Evolutionary conservation across 2,329 filamentous ascomycete species (phyloP).

Genomic region (Cercospora berteroae): DNA sequence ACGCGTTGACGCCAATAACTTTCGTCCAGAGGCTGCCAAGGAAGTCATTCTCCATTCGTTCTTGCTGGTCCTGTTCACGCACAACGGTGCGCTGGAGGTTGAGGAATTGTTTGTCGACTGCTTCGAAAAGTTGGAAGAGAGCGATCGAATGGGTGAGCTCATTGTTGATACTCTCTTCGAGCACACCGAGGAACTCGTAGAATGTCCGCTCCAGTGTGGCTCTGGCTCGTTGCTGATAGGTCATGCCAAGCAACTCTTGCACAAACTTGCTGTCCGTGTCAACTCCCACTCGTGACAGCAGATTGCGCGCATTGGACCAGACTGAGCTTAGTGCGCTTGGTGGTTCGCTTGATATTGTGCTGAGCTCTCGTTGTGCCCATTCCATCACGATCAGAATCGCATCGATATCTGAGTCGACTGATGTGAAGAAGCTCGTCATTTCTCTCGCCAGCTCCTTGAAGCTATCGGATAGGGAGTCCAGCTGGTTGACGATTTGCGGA

Average conservation of each 20-base stretch:
- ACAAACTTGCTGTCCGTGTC: slow-evolving; percentile 26
- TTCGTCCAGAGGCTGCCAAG: slow-evolving; percentile 83
- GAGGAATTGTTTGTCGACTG: slow-evolving; percentile 84
- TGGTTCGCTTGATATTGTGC: slow-evolving; percentile 62
- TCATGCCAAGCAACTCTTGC: slow-evolving; percentile 68
- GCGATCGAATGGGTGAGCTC: slow-evolving; percentile 78
- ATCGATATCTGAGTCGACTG: slow-evolving; percentile 90
- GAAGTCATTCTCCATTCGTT: slow-evolving; percentile 75
- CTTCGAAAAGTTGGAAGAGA: slow-evolving; percentile 86
- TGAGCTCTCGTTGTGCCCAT: slow-evolving; percentile 84
- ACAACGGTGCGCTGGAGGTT: slow-evolving; percentile 83
- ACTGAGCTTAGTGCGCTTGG: slow-evolving; percentile 66
- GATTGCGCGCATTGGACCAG: slow-evolving; percentile 78
- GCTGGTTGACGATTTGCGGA: slow-evolving; percentile 76
- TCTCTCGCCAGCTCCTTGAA: slow-evolving; percentile 81
- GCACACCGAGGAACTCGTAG: slow-evolving; percentile 77
- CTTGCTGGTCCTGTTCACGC: slow-evolving; percentile 77
- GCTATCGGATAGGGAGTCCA: slow-evolving; percentile 82
- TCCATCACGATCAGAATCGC: slow-evolving; percentile 93
- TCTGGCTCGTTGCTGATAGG: slow-evolving; percentile 75
- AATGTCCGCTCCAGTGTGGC: slow-evolving; percentile 82
- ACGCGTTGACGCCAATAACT: slow-evolving; percentile 73
- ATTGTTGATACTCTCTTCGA: slow-evolving; percentile 84
- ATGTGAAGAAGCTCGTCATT: slow-evolving; percentile 87
- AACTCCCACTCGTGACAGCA: slow-evolving; percentile 63